A percentile compares a stretch with the other conserved stretches of the same genome.
Evolutionary conservation across 768 basidiomycete genomes (phyloP).

Genomic region (Russula lepida): DNA sequence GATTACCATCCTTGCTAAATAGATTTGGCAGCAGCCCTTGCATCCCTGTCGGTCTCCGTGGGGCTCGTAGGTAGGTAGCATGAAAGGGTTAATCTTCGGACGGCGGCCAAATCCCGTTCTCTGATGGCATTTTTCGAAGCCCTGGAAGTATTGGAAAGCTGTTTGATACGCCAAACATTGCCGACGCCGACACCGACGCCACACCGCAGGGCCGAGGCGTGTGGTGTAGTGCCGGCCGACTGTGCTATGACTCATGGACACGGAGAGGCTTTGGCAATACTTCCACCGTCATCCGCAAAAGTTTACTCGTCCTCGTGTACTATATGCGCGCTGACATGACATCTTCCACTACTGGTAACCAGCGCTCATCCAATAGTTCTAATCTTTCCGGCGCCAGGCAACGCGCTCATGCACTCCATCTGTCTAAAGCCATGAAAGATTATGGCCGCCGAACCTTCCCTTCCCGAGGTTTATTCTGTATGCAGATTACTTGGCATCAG

Average conservation of each 20-base stretch:
- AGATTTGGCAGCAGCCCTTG: background rate
- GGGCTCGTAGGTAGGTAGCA: background rate
- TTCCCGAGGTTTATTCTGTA: background rate
- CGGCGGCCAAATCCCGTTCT: background rate
- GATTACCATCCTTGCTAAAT: background rate
- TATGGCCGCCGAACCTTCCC: background rate
- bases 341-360: background rate
- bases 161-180: background rate
- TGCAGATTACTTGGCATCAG: background rate
- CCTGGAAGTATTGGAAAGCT: background rate
- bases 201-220: background rate
- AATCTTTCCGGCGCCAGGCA: conserved; percentile 1
- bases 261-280: background rate
- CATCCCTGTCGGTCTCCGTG: background rate
- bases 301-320: background rate
- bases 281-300: background rate
- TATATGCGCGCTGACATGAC: background rate
- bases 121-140: background rate
- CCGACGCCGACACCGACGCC: background rate
- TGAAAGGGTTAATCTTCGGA: background rate
- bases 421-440: background rate
- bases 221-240: background rate
- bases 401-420: background rate
- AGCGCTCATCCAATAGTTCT: background rate
- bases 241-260: background rate